Evolutionary conservation across 169 alveolate genomes (phyloP).

Genomic region (Plasmodium billcollinsi): DNA sequence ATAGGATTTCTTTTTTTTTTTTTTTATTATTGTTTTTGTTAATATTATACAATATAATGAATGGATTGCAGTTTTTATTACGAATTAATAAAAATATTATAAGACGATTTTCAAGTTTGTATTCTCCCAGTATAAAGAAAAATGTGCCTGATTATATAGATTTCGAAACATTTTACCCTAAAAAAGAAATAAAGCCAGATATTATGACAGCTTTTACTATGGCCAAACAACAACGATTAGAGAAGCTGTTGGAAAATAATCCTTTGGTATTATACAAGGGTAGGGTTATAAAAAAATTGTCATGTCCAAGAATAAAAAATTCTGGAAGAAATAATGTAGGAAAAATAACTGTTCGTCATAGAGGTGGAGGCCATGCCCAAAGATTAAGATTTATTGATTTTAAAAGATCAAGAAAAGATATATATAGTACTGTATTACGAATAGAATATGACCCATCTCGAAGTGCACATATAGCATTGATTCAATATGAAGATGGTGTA

Average conservation of each 20-base stretch:
- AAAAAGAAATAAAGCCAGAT: conserved; percentile 75
- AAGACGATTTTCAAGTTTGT: conserved; percentile 44
- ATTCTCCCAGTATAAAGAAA: conserved; percentile 83
- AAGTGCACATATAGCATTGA: conserved; percentile 89
- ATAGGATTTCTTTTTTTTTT: no score
- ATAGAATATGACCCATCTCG: conserved; percentile 90
- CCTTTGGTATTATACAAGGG: conserved; percentile 78
- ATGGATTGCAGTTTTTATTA: neutral
- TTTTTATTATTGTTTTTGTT: no score
- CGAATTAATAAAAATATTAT: conserved; percentile 4
- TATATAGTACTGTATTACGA: conserved; percentile 90
- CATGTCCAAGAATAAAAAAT: conserved; percentile 85
- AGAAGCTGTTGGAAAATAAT: conserved; percentile 39
- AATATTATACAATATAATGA: conserved; percentile 6
- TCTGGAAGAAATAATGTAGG: conserved; percentile 90
- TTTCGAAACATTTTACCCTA: conserved; percentile 87
- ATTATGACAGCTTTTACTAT: conserved; percentile 78
- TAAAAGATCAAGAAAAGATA: conserved; percentile 91
- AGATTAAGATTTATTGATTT: conserved; percentile 92
- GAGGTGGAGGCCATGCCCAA: conserved; percentile 92
- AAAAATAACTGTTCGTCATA: conserved; percentile 83
- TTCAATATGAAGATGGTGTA: conserved; percentile 93
- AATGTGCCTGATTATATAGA: conserved; percentile 85
- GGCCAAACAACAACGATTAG: conserved; percentile 78
- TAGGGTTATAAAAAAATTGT: conserved; percentile 86